A percentile compares a stretch with the other conserved stretches of the same genome.
Conservation (phyloP, 202 grass and related monocot species). For the Hordeum pubiflorum region DNA sequence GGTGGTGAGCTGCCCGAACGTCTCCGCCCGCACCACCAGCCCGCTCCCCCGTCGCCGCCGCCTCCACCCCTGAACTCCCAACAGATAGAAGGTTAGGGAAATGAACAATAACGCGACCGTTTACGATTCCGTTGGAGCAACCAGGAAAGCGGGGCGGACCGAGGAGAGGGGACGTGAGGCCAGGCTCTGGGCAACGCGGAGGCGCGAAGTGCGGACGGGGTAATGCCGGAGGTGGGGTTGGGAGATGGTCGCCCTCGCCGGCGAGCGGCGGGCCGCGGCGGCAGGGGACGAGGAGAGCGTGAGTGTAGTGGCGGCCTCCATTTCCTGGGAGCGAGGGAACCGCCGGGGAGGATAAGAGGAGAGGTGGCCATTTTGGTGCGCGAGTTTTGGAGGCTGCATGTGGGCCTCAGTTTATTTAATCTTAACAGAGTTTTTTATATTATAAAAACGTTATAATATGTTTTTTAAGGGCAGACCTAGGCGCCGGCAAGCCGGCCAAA, state of each 20-base stretch:
- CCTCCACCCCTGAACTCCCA: neutral
- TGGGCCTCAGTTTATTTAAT: neutral
- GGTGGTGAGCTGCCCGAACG: slow-evolving; percentile 92
- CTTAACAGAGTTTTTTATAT: too few species aligned
- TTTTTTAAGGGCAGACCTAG: too few species aligned
- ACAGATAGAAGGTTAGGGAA: neutral
- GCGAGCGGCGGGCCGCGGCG: neutral
- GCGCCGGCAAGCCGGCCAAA: too few species aligned
- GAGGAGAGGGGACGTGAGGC: slow-evolving; percentile 15
- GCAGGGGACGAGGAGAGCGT: neutral
- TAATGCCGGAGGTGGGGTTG: neutral
- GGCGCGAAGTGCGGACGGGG: neutral
- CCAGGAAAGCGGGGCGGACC: slow-evolving; percentile 8
- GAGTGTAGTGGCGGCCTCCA: slow-evolving; percentile 28
- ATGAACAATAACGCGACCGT: neutral
- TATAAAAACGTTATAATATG: too few species aligned
- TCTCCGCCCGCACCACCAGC: slow-evolving; percentile 78
- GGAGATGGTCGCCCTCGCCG: neutral
- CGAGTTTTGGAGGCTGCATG: neutral
- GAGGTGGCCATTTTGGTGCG: neutral
- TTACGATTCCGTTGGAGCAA: neutral
- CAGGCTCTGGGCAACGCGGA: neutral
- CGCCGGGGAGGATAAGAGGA: slow-evolving; percentile 32
- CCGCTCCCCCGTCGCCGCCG: slow-evolving; percentile 21
- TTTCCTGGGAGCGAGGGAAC: neutral